Base-by-base conservation (phyloP, 768 basidiomycete species). In the Auriscalpium microsporum region DNA sequence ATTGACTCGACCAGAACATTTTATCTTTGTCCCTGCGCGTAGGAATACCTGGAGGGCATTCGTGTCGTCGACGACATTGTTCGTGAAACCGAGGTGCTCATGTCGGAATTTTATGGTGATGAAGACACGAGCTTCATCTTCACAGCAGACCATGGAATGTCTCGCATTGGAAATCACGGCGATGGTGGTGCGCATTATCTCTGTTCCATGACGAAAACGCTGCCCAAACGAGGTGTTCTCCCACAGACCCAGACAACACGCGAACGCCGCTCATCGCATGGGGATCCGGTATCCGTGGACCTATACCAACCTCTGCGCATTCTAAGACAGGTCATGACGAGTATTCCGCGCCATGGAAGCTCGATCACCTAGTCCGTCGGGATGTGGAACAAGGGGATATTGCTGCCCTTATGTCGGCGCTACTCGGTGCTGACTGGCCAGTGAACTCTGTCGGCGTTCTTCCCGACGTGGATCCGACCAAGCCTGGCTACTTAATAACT, bases 61-160 rank as follows among this genome's bases (percentile, higher is more conserved):
- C 81, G 75, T 64, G 79, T 86, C 4, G 90, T 93, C 1, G 91
- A 94, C 59, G 63, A 69, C 50, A 84, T 94, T 58, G 87, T 91
- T 28, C 73, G 73, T 36, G 74, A 81, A 53, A 81, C 86, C 1
- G 87, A 90, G 58, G 61, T 69, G 38, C 73, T 90, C 3, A 65
- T 93, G 19, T 65, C 69, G 1, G 72, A 80, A 5, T 92, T 87
- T 65, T 93, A 83, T 62, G 62, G 71, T 35, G 86, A 89, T 56
- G 71, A 81, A 19, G 79, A 85, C 54, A 91, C 89, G 0, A 80
- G 79, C 56, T 92, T 78, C 64, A 69, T 93, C 35, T 93, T 90
- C 66, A 93, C 87, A 2, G 88, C 91, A 0, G 91, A 94, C 67
- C 91, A 94, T 64, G 91, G 91, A 9, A 94, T 94, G 91, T 88